These are phyloP conservation scores for Aspergillus cristatus DNA, from an alignment of 495 filamentous ascomycete genomes.

Conservation along the genomic window DNA sequence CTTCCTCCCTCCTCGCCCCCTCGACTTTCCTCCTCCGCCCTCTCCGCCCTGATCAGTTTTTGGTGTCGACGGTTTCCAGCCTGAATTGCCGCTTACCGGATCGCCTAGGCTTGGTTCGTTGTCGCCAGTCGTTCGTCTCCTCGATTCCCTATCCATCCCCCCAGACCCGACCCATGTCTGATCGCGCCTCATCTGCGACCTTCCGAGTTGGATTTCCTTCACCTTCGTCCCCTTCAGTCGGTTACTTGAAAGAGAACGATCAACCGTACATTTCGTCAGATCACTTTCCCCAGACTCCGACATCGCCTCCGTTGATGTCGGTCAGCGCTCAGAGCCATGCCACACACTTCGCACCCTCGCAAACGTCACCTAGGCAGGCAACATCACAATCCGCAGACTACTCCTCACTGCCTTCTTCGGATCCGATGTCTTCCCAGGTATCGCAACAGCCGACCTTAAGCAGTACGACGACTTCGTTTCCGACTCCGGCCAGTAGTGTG, in stretches of 20 bases:
- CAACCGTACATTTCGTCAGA: constrained; percentile 23
- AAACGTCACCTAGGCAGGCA: constrained; percentile 38
- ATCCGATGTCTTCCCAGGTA: constrained; percentile 37
- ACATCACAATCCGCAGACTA: constrained; percentile 29
- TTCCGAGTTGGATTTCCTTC: constrained; percentile 35
- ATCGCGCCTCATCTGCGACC: constrained; percentile 28
- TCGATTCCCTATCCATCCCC: constrained; percentile 6
- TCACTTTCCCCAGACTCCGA: constrained; percentile 35
- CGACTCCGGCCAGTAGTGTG: constrained; percentile 39
- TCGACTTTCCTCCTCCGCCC: constrained; percentile 5
- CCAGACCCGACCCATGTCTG: constrained; percentile 31
- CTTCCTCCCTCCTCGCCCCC: constrained; percentile 5
- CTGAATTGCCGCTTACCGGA: too few species aligned
- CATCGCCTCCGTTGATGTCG: constrained; percentile 46
- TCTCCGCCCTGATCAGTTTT: too few species aligned
- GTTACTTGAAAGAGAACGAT: constrained; percentile 29
- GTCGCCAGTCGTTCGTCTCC: constrained; percentile 1
- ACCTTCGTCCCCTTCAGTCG: constrained; percentile 34
- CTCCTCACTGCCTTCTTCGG: constrained; percentile 37
- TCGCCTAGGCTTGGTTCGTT: constrained; percentile 9
- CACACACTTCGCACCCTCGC: constrained; percentile 35
- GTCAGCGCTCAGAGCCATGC: constrained; percentile 41
- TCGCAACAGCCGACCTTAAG: constrained; percentile 32
- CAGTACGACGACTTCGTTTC: constrained; percentile 36
- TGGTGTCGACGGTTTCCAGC: too few species aligned